A percentile compares a stretch with the other conserved stretches of the same genome.
phyloP scores from a whole-genome alignment of 2,329 filamentous ascomycete species.

The Claviceps fusiformis region DNA sequence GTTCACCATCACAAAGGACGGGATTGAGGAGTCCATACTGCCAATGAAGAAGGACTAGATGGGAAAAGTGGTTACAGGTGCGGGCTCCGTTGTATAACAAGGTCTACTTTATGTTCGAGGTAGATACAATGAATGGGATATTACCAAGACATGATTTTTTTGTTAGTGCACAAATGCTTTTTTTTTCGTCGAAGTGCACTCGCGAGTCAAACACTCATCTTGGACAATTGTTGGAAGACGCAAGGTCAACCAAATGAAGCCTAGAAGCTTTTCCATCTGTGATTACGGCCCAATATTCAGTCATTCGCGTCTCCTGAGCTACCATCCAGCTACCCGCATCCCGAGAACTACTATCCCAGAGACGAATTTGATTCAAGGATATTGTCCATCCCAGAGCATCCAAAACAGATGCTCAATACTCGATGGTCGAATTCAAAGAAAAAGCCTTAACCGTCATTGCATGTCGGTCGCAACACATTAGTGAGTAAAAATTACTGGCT shows the following conservation, averaged over 20 bases:
- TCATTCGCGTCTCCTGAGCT: no score
- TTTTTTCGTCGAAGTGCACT: neutral
- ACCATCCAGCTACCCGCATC: no score
- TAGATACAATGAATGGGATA: constrained; percentile 1
- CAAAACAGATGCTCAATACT: neutral
- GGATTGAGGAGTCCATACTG: constrained; percentile 73
- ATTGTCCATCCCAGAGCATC: neutral
- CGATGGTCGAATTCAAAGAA: no score
- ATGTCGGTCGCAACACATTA: no score
- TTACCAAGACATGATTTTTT: neutral
- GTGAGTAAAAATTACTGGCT: no score
- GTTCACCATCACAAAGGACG: constrained; percentile 77
- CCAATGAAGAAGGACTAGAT: constrained; percentile 80
- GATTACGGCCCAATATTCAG: neutral
- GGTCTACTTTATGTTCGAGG: neutral
- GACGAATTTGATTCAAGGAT: neutral
- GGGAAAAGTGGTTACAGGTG: neutral
- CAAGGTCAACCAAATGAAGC: neutral
- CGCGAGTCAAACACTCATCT: neutral
- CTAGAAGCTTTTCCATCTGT: neutral
- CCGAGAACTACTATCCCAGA: neutral
- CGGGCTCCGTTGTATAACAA: constrained; percentile 3
- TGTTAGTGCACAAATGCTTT: neutral
- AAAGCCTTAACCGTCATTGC: no score
- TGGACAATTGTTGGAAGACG: neutral